Evolutionary conservation across 2,329 filamentous ascomycete species (phyloP), one percentile per base, ranked within the genome.

Genomic region (Colletotrichum sp.): DNA sequence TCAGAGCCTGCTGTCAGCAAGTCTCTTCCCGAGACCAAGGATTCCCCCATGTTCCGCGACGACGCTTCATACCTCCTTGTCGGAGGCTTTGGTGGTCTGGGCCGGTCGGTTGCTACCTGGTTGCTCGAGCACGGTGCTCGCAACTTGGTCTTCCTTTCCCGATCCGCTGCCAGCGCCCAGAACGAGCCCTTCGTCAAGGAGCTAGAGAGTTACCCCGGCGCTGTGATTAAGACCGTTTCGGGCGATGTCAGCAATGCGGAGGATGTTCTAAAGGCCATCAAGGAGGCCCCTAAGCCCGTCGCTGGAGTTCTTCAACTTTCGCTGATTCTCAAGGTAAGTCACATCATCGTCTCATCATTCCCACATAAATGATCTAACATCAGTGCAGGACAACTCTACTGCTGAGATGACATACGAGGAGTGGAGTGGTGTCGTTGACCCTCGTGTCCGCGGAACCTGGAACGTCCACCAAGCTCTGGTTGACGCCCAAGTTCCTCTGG

Each of bases 401-500:
- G 75, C 79, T 12, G 79, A 82, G 6, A 87, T 88, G 84, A 83
- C 78, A 1, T 79, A 80, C 44, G 78, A 82, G 0, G 80, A 85
- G 30, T 88, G 83, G 83, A 78, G 79, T 6, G 77, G 75, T 2
- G 80, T 80, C 8, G 75, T 82, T 7, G 72, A 75, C 10, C 84
- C 86, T 8, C 87, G 88, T 71, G 82, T 86, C 10, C 52, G 79
- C 5, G 87, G 86, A 4, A 85, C 85, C 1, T 85, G 83, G 82
- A 88, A 88, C 71, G 77, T 88, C 0, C 84, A 87, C 68, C 69
- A 83, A 13, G 76, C 79, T 15, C 78, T 84, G 3, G 32, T 74
- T 9, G 76, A 78, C 0, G 59, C 69, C 4, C 57, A 78, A 6
- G 21, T 52, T 0, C 81, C 83, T 0, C 77, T 85, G 1, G 84